Conservation (phyloP, 192 early-diverging fungal species). For the Backusella mclennaniae region DNA sequence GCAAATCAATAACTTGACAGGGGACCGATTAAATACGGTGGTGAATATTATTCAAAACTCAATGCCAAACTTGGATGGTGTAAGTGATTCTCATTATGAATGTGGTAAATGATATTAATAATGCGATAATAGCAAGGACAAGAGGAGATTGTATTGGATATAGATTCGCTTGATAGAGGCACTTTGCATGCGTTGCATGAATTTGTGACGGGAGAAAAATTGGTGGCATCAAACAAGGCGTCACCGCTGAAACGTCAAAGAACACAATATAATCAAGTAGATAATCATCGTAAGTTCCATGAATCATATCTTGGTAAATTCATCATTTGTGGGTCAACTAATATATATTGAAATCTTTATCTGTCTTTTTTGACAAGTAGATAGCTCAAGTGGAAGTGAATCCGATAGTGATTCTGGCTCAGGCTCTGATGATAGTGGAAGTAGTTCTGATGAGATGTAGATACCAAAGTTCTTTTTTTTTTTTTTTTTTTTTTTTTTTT, state of each 20-base stretch:
- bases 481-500: conserved; percentile 25
- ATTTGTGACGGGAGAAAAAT: conserved; percentile 66
- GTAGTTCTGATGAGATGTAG: conserved; percentile 63
- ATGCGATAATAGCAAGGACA: conserved; percentile 43
- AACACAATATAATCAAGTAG: conserved; percentile 43
- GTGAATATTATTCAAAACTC: conserved; percentile 71
- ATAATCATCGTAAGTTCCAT: conserved; percentile 43
- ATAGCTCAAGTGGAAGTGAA: conserved; percentile 51
- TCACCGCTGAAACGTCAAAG: conserved; percentile 46
- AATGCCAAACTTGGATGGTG: conserved; percentile 59
- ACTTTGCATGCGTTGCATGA: conserved; percentile 86
- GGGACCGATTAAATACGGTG: conserved; percentile 64
- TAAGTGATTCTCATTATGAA: conserved; percentile 31
- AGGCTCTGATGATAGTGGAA: conserved; percentile 85
- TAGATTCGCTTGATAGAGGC: conserved; percentile 81
- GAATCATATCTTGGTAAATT: conserved; percentile 13
- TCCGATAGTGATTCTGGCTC: conserved; percentile 61
- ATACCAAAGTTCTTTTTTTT: conserved; percentile 8
- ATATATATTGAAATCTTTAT: neutral
- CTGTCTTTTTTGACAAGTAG: conserved; percentile 32
- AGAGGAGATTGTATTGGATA: conserved; percentile 95
- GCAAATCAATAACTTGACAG: conserved; percentile 59
- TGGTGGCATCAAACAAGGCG: conserved; percentile 4
- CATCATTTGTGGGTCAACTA: neutral
- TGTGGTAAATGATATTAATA: neutral